Conservation (phyloP, 108 stramenopile species). For the Fragilariopsis cylindrus region DNA sequence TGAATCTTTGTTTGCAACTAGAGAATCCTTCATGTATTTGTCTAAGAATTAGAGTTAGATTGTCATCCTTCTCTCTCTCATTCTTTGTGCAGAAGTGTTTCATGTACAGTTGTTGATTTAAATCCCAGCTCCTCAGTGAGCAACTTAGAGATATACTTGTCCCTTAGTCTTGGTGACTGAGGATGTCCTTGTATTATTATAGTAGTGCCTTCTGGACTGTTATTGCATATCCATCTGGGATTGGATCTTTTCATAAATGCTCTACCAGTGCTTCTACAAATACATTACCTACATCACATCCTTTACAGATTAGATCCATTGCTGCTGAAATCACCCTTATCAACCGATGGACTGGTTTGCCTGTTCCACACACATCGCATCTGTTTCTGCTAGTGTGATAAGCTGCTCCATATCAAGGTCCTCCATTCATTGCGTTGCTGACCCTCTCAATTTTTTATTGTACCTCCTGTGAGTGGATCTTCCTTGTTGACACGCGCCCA, state of each 20-base stretch:
- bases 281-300: conserved; percentile 42
- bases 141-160: neutral
- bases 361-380: conserved; percentile 35
- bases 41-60: neutral
- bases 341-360: conserved; percentile 10
- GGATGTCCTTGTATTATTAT: conserved; percentile 28
- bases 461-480: conserved; percentile 7
- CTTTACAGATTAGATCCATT: conserved; percentile 12
- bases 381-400: neutral
- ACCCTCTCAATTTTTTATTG: neutral
- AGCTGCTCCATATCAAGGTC: conserved; percentile 7
- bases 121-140: conserved; percentile 23
- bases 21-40: neutral
- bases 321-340: conserved; percentile 35
- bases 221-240: conserved; percentile 7
- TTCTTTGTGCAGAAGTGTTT: conserved; percentile 1
- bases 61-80: neutral
- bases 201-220: conserved; percentile 27
- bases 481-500: conserved; percentile 1
- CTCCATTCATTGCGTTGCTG: conserved; percentile 6
- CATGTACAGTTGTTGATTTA: conserved; percentile 37
- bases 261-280: conserved; percentile 32
- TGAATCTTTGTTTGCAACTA: neutral
- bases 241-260: neutral
- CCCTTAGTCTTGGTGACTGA: conserved; percentile 10